Evolutionary conservation across 345 rosid species (phyloP), one percentile per base, ranked within the genome.

Genomic region (Euphorbia tirucalli): DNA sequence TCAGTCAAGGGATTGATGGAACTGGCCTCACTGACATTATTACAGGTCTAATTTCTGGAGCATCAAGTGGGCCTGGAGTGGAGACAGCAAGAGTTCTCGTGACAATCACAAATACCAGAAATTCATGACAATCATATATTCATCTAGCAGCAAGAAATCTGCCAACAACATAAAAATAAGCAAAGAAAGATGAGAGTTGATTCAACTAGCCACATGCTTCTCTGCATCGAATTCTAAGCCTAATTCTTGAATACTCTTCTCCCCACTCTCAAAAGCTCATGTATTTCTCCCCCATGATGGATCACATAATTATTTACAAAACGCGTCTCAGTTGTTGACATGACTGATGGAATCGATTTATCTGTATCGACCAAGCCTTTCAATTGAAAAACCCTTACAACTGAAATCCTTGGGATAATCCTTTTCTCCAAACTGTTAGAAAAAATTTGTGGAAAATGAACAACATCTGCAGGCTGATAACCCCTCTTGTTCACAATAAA

Each of bases 401-500:
- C 61, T 1, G 39, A 69, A 25, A 28, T 24, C 18, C 72, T 69
- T 15, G 72, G 72, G 21, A 56, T 32, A 41, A 56, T 19, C 54
- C 72, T 56, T 50, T 69, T 69, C 39, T 57, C 43, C 14, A 69
- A 41, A 28, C 61, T 69, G 5, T 37, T 14, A 9, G 1, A 5
- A 8, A 69, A 2, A 9, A 41, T 11, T 3, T 0, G 0, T 3
- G 64, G 54, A 56, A 0, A 0, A 25, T 5, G 3, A 2, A 49
- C 52, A 22, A 69, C 11, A 8, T 35, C 52, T 7, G 22, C 27
- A 22, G 54, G 64, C n/a, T 4, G 3, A 39, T 6, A 16, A 27
- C 62, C 64, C 72, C 24, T 69, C 24, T 69, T 11, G 37, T 41
- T 39, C 4, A 69, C 50, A 25, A 69, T 31, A 69, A 55, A 69